phyloP scores from a whole-genome alignment of 225 moss, liverwort and hornwort genomes.

The Rhytidiadelphus loreus region DNA sequence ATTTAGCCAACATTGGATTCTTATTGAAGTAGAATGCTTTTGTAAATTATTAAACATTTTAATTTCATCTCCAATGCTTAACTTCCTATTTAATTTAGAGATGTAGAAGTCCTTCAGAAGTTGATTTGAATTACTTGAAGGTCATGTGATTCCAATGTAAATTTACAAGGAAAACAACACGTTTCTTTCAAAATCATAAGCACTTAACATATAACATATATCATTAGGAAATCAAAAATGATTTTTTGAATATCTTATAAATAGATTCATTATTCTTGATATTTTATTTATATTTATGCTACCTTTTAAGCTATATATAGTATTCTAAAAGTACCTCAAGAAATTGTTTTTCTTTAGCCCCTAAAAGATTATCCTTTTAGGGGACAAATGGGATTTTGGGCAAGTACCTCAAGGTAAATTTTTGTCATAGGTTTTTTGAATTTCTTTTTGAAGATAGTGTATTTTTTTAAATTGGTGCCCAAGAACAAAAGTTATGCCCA shows the following conservation, averaged over 20 bases:
- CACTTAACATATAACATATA: neutral
- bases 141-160: neutral
- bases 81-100: neutral
- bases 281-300: neutral
- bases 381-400: no score
- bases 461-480: no score
- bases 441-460: no score
- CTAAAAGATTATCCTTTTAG: no score
- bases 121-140: neutral
- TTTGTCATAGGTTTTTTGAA: no score
- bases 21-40: neutral
- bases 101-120: neutral
- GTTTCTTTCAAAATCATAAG: no score
- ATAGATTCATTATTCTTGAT: no score
- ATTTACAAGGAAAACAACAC: neutral
- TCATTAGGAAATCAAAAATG: no score
- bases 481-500: no score
- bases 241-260: no score
- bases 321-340: neutral
- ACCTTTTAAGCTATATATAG: rapidly evolving
- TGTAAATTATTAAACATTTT: neutral
- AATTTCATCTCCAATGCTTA: neutral
- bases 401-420: no score
- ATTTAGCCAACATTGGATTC: neutral
- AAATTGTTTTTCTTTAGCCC: no score